Evolutionary conservation across 805 yeast genomes (phyloP), one percentile per base, ranked within the genome.

Genomic region (Candida ascalaphidarum): DNA sequence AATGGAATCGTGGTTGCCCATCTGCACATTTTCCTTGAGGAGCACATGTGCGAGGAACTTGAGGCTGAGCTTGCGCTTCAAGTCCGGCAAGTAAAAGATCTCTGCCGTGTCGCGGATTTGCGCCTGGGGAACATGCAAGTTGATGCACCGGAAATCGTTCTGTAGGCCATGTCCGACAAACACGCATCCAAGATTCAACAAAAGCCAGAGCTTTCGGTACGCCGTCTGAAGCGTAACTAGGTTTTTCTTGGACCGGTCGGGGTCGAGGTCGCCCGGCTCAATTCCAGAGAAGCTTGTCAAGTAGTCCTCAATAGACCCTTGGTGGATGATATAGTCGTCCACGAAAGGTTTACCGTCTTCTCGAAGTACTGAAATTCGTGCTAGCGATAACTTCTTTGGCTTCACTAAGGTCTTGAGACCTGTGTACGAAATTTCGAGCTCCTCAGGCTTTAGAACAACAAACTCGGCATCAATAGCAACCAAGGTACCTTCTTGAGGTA

Each of bases 391-490:
- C 29, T 72, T 69, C 27, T 77, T 76, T 1, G 98, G 96, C 34
- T 77, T 70, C 4, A 86, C 67, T 20, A 89, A 52, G 5, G 72
- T 68, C 37, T 77, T 77, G 4, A 66, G 45, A 0, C 97, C 96
- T 36, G 74, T 74, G 30, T 78, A 74, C 29, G 74, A 72, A 26
- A 89, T 71, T 45, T 88, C 96, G 24, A 74, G 70, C 36, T 79
- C 74, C 40, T 86, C 96, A 4, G 81, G 81, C 27, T 76, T 73
- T 18, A 88, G 50, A 17, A 77, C 71, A 3, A 92, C 97, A 64
- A 94, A 92, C 52, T 92, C 99, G 0, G 99, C 96, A 61, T 92
- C 99, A 32, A 92, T 80, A 0, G 97, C 98, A 12, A 89, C 77
- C 22, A 86, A 50, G 1, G 83, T 63, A 0, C 95, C 95, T 0